These are phyloP conservation scores for Paramyrothecium sp. DNA, from an alignment of 2,329 filamentous ascomycete species.

Conservation along the genomic window DNA sequence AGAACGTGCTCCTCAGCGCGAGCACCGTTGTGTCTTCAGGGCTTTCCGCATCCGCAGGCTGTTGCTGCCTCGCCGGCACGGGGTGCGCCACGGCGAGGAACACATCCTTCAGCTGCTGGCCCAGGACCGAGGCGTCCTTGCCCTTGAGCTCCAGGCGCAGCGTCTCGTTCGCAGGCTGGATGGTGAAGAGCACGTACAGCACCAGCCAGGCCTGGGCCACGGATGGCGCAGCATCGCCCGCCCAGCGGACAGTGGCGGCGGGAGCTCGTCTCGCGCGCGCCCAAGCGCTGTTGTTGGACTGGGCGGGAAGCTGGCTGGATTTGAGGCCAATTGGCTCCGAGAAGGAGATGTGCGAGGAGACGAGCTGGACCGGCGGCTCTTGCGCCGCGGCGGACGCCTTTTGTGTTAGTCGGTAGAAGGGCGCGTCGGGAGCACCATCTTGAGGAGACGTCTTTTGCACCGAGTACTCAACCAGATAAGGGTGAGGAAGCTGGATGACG, in stretches of 20 bases:
- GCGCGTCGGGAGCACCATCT: slow-evolving; percentile 9
- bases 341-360: slow-evolving; percentile 38
- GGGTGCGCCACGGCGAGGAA: slow-evolving; percentile 51
- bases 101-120: slow-evolving; percentile 42
- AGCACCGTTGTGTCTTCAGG: slow-evolving; percentile 28
- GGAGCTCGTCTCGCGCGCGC: slow-evolving; percentile 54
- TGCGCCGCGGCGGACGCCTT: slow-evolving; percentile 23
- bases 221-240: slow-evolving; percentile 35
- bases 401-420: slow-evolving; percentile 34
- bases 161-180: slow-evolving; percentile 46
- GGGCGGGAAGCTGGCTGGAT: slow-evolving; percentile 45
- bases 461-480: slow-evolving; percentile 45
- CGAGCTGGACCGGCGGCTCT: slow-evolving; percentile 24
- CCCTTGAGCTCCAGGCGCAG: slow-evolving; percentile 47
- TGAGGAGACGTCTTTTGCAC: slow-evolving; percentile 28
- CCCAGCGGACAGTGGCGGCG: slow-evolving; percentile 43
- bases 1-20: slow-evolving; percentile 58
- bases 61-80: slow-evolving; percentile 27
- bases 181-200: slow-evolving; percentile 50
- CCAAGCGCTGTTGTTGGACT: slow-evolving; percentile 56
- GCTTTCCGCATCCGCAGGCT: slow-evolving; percentile 7
- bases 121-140: slow-evolving; percentile 27
- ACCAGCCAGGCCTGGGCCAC: slow-evolving; percentile 53
- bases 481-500: slow-evolving; percentile 47
- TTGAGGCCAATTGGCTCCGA: slow-evolving; percentile 45